Evolutionary conservation across 83 land plant genomes (phyloP).

Genomic region (Isoetes engelmannii): DNA sequence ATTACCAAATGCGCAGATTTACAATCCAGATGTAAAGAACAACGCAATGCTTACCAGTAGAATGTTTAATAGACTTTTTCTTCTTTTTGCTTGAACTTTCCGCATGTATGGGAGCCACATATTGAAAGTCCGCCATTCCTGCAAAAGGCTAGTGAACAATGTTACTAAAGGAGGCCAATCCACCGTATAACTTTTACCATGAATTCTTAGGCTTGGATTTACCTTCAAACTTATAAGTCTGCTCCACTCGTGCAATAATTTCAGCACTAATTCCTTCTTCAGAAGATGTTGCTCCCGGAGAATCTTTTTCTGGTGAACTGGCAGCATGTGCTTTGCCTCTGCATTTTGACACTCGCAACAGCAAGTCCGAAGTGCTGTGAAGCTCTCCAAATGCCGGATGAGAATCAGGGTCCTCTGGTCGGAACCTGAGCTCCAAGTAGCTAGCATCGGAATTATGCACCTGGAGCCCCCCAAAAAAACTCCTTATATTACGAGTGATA

Average conservation of each 20-base stretch:
- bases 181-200: neutral
- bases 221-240: slow-evolving; percentile 84
- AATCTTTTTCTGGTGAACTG: slow-evolving; percentile 22
- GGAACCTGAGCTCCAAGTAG: slow-evolving; percentile 70
- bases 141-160: slow-evolving; percentile 7
- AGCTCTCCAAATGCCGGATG: slow-evolving; percentile 87
- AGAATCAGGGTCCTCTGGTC: slow-evolving; percentile 89
- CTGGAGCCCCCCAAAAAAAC: slow-evolving; percentile 23
- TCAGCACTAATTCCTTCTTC: slow-evolving; percentile 39
- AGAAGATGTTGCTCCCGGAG: slow-evolving; percentile 24
- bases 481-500: neutral
- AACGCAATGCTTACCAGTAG: no score
- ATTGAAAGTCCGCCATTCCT: slow-evolving; percentile 97
- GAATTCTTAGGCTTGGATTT: neutral
- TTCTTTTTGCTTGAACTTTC: slow-evolving; percentile 46
- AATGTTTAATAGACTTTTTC: slow-evolving; percentile 15
- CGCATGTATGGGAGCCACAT: slow-evolving; percentile 77
- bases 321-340: neutral
- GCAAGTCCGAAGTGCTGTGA: slow-evolving; percentile 28
- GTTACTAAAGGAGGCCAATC: no score
- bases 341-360: slow-evolving; percentile 23
- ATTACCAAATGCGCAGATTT: no score
- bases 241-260: slow-evolving; percentile 59
- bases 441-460: slow-evolving; percentile 50
- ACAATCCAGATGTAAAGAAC: no score